Conservation (phyloP, 2,329 filamentous ascomycete genomes). For the Celoporthe dispersa region DNA sequence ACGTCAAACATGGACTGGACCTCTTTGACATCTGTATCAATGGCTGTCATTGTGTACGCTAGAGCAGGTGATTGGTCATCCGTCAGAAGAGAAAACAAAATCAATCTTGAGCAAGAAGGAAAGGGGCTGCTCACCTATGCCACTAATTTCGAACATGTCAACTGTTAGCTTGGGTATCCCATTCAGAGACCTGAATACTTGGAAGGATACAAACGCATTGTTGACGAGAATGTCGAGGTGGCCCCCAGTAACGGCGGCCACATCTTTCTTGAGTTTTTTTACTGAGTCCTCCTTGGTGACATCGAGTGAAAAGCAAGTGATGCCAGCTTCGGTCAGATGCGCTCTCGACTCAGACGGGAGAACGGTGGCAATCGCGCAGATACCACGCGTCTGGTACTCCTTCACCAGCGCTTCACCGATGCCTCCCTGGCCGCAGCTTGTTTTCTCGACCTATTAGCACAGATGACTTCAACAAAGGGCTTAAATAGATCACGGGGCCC, state of each 20-base stretch:
- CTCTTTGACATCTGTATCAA: background rate
- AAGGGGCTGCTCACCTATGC: background rate
- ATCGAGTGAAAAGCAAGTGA: background rate
- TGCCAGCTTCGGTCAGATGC: background rate
- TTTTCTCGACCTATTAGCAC: background rate
- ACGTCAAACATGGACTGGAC: background rate
- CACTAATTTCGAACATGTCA: background rate
- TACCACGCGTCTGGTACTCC: background rate
- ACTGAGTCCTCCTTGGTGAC: background rate
- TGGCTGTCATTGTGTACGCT: background rate
- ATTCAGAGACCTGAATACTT: background rate
- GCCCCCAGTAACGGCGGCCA: background rate
- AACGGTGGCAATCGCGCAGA: background rate
- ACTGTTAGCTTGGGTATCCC: background rate
- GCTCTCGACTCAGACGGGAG: background rate
- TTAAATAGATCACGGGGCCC: background rate
- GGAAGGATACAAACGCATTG: background rate
- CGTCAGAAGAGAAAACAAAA: background rate
- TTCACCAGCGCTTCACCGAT: background rate
- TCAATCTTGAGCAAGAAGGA: background rate
- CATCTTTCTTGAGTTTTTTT: background rate
- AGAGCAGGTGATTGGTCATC: background rate
- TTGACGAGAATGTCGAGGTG: background rate
- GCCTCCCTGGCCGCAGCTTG: background rate
- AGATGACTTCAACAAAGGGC: background rate